Evolutionary conservation across 192 early-diverging fungal species (phyloP), one percentile per base, ranked within the genome.

Genomic region (Kickxella alabastrina): DNA sequence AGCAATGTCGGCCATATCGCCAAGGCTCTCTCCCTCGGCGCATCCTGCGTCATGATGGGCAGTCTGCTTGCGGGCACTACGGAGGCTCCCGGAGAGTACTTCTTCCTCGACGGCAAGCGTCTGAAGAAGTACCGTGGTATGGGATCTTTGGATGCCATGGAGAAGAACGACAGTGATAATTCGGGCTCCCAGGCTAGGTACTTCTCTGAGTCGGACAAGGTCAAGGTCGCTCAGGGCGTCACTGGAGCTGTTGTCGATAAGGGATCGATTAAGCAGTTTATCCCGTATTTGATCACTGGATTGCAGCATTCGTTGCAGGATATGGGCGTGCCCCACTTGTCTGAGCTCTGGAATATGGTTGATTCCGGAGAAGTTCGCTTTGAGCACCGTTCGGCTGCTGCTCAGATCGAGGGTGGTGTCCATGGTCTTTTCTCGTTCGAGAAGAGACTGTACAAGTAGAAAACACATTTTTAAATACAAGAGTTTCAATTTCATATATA

Each of bases 191-290:
- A 87, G 82, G 85, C 85, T 24, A 90, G 96, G 43, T 98, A 98
- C 78, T 98, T 92, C 69, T 90, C 87, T 36, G 96, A 98, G 75
- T 86, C 83, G n/a, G 96, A 96, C 82, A 82, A 80, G 52, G 87
- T 98, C 78, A 98, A 98, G 82, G 96, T 98, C 21, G 96, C 96
- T 6, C 96, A 98, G 81, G 96, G 96, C 62, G 96, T 98, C 10
- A 83, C 91, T 23, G 96, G 96, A 18, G 86, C 89, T 10, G 96
- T 98, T n/a, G 81, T 98, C 31, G 96, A 98, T 73, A 95, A 95
- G 83, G 96, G 96, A 25, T 88, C 83, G 27, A 88, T 95, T 52
- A 88, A 91, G 80, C 92, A 89, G 77, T 98, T 93, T 58, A 61
- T 95, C 12, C 86, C 86, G 10, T 98, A 98, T 71, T 73, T 98